phyloP scores from a whole-genome alignment of 1,284 basidiomycete genomes.

The Lignosus rhinocerotis region DNA sequence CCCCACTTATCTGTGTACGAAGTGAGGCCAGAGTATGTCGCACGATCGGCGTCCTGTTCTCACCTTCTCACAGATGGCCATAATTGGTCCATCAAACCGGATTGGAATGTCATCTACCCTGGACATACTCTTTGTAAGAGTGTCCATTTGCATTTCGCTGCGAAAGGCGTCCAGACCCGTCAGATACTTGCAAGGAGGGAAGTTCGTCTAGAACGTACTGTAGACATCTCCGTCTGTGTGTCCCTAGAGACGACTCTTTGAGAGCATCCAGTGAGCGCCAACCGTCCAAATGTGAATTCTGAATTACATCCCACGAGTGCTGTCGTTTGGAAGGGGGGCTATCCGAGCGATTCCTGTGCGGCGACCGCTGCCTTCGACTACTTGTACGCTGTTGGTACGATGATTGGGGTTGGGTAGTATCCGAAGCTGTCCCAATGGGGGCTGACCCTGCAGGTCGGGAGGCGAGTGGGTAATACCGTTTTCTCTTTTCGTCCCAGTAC shows the following conservation, averaged over 20 bases:
- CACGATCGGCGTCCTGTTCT: background rate
- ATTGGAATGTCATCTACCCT: constrained; percentile 9
- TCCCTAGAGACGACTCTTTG: background rate
- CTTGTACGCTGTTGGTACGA: background rate
- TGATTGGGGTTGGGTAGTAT: background rate
- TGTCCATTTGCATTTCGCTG: constrained; percentile 9
- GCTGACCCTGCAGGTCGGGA: constrained; percentile 21
- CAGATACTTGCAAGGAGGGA: background rate
- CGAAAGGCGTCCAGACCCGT: background rate
- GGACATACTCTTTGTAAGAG: background rate
- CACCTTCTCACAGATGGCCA: constrained; percentile 16
- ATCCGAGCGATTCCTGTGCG: background rate
- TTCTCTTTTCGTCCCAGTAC: constrained; percentile 33
- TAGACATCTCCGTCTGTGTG: constrained; percentile 3
- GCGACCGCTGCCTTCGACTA: background rate
- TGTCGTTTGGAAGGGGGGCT: constrained; percentile 8
- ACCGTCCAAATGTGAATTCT: background rate
- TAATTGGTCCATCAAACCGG: constrained; percentile 9
- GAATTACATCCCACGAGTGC: background rate
- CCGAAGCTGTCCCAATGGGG: background rate
- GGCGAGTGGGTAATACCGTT: constrained; percentile 33
- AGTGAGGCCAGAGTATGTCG: background rate
- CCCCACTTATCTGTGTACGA: background rate
- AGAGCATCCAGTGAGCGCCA: constrained; percentile 11
- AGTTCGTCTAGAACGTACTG: constrained; percentile 10